A percentile compares a stretch with the other conserved stretches of the same genome.
These are phyloP conservation scores for Aspergillus hancockii DNA, from an alignment of 495 filamentous ascomycete species.

Conservation along the genomic window DNA sequence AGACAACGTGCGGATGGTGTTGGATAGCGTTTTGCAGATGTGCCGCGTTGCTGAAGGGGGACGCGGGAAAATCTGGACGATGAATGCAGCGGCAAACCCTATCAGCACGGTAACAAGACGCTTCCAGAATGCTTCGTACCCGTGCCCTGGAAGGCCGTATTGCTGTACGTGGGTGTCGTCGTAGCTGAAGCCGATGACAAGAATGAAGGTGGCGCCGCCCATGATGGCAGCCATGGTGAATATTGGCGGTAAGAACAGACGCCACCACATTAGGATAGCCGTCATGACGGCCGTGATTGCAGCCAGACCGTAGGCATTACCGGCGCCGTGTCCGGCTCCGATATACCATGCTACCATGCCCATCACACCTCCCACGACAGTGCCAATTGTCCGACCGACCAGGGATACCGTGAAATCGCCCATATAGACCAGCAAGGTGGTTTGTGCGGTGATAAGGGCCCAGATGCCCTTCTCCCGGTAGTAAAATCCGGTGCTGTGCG, in stretches of 20 bases:
- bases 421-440: constrained; percentile 41
- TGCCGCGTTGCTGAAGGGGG: constrained; percentile 43
- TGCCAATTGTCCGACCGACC: constrained; percentile 32
- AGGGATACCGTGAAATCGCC: constrained; percentile 40
- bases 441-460: constrained; percentile 46
- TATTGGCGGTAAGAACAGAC: constrained; percentile 32
- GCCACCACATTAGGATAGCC: constrained; percentile 35
- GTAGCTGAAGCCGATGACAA: constrained; percentile 39
- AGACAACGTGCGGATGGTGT: constrained; percentile 33
- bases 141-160: constrained; percentile 41
- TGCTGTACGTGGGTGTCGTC: constrained; percentile 36
- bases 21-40: constrained; percentile 38
- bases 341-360: constrained; percentile 46
- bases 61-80: constrained; percentile 43
- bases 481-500: constrained; percentile 39
- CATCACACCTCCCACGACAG: constrained; percentile 38
- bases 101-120: constrained; percentile 39
- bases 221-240: constrained; percentile 36
- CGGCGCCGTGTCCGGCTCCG: constrained; percentile 37
- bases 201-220: constrained; percentile 35
- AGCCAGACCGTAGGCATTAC: constrained; percentile 41
- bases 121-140: constrained; percentile 43
- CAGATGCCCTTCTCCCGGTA: constrained; percentile 46
- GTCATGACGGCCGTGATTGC: constrained; percentile 36
- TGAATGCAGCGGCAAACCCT: constrained; percentile 34